Conservation (phyloP, 495 filamentous ascomycete species). For the Neurospora sp. region DNA sequence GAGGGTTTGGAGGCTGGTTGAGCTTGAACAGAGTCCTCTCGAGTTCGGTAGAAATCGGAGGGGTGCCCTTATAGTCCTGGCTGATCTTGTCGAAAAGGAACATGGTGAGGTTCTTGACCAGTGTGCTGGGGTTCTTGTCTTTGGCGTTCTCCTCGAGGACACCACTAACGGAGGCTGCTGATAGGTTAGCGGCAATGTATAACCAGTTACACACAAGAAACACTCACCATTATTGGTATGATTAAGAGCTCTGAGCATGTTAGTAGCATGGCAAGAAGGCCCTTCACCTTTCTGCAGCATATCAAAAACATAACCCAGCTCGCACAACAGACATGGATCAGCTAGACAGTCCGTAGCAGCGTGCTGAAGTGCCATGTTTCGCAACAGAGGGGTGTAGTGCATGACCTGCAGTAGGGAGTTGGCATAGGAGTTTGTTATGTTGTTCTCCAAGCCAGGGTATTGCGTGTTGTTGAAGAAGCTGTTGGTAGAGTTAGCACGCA, state of each 20-base stretch:
- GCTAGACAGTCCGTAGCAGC: constrained; percentile 70
- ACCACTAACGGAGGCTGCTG: constrained; percentile 39
- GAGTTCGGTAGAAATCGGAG: constrained; percentile 16
- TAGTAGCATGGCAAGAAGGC: constrained; percentile 93
- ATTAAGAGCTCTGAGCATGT: constrained; percentile 82
- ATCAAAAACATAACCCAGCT: constrained; percentile 91
- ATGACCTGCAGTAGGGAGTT: constrained; percentile 88
- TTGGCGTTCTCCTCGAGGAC: constrained; percentile 67
- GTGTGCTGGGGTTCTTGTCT: constrained; percentile 24
- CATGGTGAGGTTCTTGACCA: constrained; percentile 16
- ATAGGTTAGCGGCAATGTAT: background rate
- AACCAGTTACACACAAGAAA: background rate
- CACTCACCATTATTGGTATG: constrained; percentile 49
- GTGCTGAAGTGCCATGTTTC: constrained; percentile 87
- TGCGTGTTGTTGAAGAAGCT: constrained; percentile 88
- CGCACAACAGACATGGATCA: constrained; percentile 82
- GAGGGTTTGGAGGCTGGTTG: constrained; percentile 4
- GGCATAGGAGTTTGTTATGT: constrained; percentile 92
- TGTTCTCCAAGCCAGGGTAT: constrained; percentile 88
- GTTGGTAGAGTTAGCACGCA: constrained; percentile 3
- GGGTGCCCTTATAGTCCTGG: constrained; percentile 19
- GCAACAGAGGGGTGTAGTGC: constrained; percentile 77
- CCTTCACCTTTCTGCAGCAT: constrained; percentile 96
- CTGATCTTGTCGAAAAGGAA: constrained; percentile 21
- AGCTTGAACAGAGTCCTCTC: constrained; percentile 18